Base-by-base conservation (phyloP, 768 basidiomycete genomes). In the Tylopilus intermedius region DNA sequence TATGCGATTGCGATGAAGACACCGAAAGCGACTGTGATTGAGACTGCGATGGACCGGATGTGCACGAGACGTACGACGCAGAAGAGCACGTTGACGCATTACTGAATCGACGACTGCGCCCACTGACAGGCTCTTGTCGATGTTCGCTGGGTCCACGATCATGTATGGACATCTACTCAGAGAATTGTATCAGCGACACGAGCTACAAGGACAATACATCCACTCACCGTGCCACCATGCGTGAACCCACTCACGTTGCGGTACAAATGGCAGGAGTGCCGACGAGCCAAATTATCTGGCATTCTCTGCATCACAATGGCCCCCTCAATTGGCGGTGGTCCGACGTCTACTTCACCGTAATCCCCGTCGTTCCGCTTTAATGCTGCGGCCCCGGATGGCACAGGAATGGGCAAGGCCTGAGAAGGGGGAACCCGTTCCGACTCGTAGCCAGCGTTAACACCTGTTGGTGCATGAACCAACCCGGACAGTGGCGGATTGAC, bases 11-110 rank as follows among this genome's bases (percentile, higher is more conserved):
- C 5, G 62, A 64, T 8, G 62, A 18, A 5, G 58, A 53, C 40
- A 59, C 27, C n/a, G 54, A 47, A 8, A 52, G 33, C 0, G 58
- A 50, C n/a, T 56, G 59, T 5, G 62, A 63, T 2, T 56, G 53
- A 14, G 57, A 63, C n/a, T 51, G 54, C 18, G 50, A 56, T n/a
- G 62, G 60, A 5, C 56, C 57, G n/a, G 60, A 63, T 24, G 30
- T 41, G 22, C 63, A 65, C n/a, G 62, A 63, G 7, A 22, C 13
- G 10, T 65, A 65, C 14, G 62, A 64, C 2, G 21, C 32, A 2
- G 59, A 55, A 11, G 60, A 55, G 37, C 30, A 51, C 15, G 52
- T 53, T n/a, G 62, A 63, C 8, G 55, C 57, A 40, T 65, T 50
- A 40, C 62, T 63, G 32, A 54, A 51, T 39, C 60, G 60, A 35